A percentile compares a stretch with the other conserved stretches of the same genome.
phyloP scores from a whole-genome alignment of 1,139 yeast genomes.

The Sugiyamaella castrensis region DNA sequence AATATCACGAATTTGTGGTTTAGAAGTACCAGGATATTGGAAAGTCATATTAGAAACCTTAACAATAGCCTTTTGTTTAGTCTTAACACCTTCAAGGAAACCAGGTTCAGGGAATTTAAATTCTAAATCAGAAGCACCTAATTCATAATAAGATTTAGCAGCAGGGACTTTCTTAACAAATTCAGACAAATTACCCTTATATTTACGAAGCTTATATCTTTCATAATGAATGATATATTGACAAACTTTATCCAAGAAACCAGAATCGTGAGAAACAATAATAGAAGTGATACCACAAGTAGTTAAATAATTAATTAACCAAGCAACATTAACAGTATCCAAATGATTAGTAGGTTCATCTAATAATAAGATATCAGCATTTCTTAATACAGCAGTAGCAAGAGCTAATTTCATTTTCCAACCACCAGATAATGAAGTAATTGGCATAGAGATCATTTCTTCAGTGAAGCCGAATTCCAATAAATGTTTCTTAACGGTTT shows the following conservation, averaged over 20 bases:
- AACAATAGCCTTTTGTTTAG: slow-evolving; percentile 99
- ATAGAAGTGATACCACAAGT: slow-evolving; percentile 98
- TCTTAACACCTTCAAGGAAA: slow-evolving; percentile 99
- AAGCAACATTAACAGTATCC: slow-evolving; percentile 98
- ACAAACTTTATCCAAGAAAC: slow-evolving; percentile 96
- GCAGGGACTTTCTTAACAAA: slow-evolving; percentile 98
- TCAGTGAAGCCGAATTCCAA: slow-evolving; percentile 88
- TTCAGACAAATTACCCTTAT: slow-evolving; percentile 99
- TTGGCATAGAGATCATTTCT: slow-evolving; percentile 88
- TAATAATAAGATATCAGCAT: slow-evolving; percentile 95
- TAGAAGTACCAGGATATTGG: slow-evolving; percentile 98
- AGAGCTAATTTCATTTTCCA: slow-evolving; percentile 99
- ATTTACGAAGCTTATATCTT: slow-evolving; percentile 98
- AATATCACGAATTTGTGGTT: slow-evolving; percentile 87
- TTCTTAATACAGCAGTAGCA: slow-evolving; percentile 98
- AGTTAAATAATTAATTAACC: slow-evolving; percentile 98
- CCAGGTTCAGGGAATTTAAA: slow-evolving; percentile 99
- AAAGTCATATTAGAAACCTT: slow-evolving; percentile 94
- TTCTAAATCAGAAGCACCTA: slow-evolving; percentile 95
- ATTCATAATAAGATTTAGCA: slow-evolving; percentile 97
- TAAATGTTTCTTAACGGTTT: slow-evolving; percentile 64
- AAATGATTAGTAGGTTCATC: slow-evolving; percentile 99
- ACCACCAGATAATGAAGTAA: slow-evolving; percentile 98
- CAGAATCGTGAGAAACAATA: slow-evolving; percentile 98
- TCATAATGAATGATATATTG: slow-evolving; percentile 99